Base-by-base conservation (phyloP, 441 rosid genomes). In the Rhodomyrtus psidioides region DNA sequence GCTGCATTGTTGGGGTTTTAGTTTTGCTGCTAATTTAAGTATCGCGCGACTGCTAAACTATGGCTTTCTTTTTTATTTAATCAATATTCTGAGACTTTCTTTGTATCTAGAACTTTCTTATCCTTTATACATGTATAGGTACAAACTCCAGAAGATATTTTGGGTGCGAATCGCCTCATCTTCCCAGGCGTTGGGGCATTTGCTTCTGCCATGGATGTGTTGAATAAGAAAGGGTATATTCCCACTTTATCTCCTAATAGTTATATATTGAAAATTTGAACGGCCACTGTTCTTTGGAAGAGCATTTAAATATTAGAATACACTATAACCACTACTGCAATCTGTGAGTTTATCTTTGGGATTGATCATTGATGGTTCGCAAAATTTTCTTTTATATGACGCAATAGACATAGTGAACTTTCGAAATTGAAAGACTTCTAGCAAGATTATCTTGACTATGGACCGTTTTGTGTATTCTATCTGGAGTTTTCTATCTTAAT, bases 121-220 rank as follows among this genome's bases (percentile, higher is more conserved):
- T 83, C 56, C 84, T 85, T 82, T 87, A 79, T 30, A 84, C 62
- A 65, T 86, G 59, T 3, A 85, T 87, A 97, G 99, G 99, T 97
- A 84, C 89, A 93, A 93, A 91, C 94, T 51, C 96, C 99, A 4
- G 92, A 91, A 56, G 98, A 97, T 85, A 97, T 97, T 89, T 85
- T 91, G 81, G 94, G 90, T 87, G 99, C 98, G 26, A 88, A 93
- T 42, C 94, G 97, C 27, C 98, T 97, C 53, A 92, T 97, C 49
- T 97, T 97, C 88, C 99, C 98, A 1, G 99, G 99, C 14, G 98
- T 97, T 12, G 99, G 99, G 84, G 99, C 99, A 39, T 97, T 97
- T 89, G 94, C 96, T 28, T 90, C 98, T 0, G 99, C 98, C 55
- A 96, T 97, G 97, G 98, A 95, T 90, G 95, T 97, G 42, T 95